These are phyloP conservation scores for Rosa persica DNA, from an alignment of 306 rosid species.

Conservation along the genomic window DNA sequence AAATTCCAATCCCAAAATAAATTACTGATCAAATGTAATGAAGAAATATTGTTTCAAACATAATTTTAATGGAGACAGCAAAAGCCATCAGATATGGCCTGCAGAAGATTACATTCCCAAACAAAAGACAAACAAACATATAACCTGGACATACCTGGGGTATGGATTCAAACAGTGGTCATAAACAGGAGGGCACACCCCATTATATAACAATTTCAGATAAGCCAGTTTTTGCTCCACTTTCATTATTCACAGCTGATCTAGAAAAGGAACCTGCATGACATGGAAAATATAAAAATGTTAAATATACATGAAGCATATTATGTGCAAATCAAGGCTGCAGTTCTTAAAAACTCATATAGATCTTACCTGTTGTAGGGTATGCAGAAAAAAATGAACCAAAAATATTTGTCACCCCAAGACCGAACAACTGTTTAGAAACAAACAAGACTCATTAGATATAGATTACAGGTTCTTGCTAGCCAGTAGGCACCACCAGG, in stretches of 20 bases:
- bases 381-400: conserved; percentile 94
- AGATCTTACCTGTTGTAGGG: conserved; percentile 85
- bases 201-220: conserved; percentile 75
- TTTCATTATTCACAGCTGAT: conserved; percentile 92
- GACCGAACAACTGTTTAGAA: conserved; percentile 76
- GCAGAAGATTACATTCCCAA: background rate
- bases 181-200: conserved; percentile 82
- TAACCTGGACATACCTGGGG: conserved; percentile 72
- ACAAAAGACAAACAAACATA: conserved; percentile 8
- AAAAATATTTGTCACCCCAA: conserved; percentile 87
- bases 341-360: conserved; percentile 22
- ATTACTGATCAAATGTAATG: conserved; percentile 19
- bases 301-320: background rate
- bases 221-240: conserved; percentile 95
- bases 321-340: conserved; percentile 12
- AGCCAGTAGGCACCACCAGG: background rate
- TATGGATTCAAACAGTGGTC: conserved; percentile 80
- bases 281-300: conserved; percentile 22
- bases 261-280: conserved; percentile 92
- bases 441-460: conserved; percentile 27
- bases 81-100: conserved; percentile 14
- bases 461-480: background rate
- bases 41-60: conserved; percentile 15
- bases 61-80: conserved; percentile 9
- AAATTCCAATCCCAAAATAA: background rate